Evolutionary conservation across 306 rosid genomes (phyloP), one percentile per base, ranked within the genome.

Genomic region (Vigna reflexopilosa): DNA sequence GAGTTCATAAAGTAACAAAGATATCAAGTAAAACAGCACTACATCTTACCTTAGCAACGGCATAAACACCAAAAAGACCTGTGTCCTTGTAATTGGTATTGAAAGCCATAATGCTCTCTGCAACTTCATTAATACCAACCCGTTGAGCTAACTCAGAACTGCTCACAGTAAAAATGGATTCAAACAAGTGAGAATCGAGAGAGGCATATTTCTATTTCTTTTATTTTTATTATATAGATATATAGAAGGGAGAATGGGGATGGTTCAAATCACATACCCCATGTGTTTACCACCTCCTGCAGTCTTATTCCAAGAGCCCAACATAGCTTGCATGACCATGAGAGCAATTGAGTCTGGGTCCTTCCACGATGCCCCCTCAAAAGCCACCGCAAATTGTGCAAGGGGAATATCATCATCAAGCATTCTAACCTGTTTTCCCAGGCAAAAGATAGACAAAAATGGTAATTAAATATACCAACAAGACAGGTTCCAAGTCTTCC

Each of bases 271-370:
- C 40, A 59, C 66, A 85, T 80, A 93, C 98, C 98, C 97, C 98
- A 93, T 90, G 85, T 96, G 99, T 80, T 96, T 93, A 89, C 94
- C 99, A 70, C 98, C 96, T 47, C 91, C 93, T 7, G 93, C 91
- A 51, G 80, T 80, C 82, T 96, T 96, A 78, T 89, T 96, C 98
- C 98, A 96, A 48, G 99, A 93, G 24, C 98, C 99, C 85, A 96
- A 65, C 98, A 96, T 88, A 30, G 98, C 96, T 52, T 96, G 99
- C 97, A 96, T 96, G 81, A 96, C 99, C 99, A 93, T 96, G 71
- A 96, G 83, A 45, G 98, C 74, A 83, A 93, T 84, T 49, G 98
- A 96, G 80, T 96, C 98, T 40, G 99, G 99, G 83, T 96, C 99
- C 51, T 93, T 93, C 99, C 99, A 93, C 26, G 97, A 86, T 62